phyloP scores from a whole-genome alignment of 139 green algal genomes.

The Zygnema cylindricum region DNA sequence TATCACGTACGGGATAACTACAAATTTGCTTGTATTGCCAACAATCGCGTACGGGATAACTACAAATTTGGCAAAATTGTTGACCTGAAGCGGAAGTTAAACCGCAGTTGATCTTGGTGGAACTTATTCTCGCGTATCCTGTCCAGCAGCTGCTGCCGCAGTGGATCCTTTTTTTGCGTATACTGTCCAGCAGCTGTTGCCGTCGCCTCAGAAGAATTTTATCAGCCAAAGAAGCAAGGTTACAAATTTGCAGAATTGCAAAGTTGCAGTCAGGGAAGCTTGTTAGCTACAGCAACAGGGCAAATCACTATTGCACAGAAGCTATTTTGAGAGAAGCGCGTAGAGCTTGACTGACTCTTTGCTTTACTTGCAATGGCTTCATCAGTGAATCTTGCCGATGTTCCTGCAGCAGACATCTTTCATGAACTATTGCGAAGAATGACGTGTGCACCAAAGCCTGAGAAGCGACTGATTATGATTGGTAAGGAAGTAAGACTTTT shows the following conservation, averaged over 20 bases:
- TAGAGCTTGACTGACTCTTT: too few species aligned
- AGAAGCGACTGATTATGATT: conserved; percentile 93
- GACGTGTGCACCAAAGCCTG: conserved; percentile 91
- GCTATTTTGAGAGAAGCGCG: too few species aligned
- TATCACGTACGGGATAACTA: too few species aligned
- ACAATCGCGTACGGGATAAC: too few species aligned
- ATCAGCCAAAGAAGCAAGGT: not conserved
- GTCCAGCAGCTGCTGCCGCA: too few species aligned
- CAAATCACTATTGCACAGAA: too few species aligned
- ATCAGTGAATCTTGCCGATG: conserved; percentile 76
- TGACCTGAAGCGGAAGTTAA: too few species aligned
- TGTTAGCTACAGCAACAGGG: not conserved
- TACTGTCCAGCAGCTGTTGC: not conserved
- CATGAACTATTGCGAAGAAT: conserved; percentile 86
- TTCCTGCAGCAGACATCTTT: conserved; percentile 82
- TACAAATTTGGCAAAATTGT: too few species aligned
- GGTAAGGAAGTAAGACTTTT: too few species aligned
- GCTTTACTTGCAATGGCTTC: conserved; percentile 16
- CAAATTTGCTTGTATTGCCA: not conserved
- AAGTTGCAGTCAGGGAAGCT: not conserved
- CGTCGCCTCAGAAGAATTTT: not conserved
- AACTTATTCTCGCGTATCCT: too few species aligned
- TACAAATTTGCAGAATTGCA: not conserved
- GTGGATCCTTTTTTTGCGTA: too few species aligned
- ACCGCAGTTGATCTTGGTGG: too few species aligned